A percentile compares a stretch with the other conserved stretches of the same genome.
Evolutionary conservation across 2,329 filamentous ascomycete genomes (phyloP).

Genomic region (Hypoxylon sp.): DNA sequence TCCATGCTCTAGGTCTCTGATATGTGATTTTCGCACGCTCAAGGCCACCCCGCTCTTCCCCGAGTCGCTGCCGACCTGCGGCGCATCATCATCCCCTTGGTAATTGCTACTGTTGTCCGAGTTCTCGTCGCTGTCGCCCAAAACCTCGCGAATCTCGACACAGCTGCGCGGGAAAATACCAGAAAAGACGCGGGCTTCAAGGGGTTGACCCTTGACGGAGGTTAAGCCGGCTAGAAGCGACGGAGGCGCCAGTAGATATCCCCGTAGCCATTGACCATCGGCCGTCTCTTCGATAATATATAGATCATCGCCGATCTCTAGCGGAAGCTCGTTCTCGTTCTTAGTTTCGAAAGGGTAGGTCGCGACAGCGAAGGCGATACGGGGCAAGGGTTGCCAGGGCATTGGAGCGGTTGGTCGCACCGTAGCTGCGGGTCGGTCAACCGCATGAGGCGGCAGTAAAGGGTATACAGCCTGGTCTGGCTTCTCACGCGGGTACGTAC

Average conservation of each 20-base stretch:
- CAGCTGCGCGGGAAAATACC: slow-evolving; percentile 96
- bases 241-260: slow-evolving; percentile 94
- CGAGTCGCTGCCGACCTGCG: slow-evolving; percentile 61
- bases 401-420: slow-evolving; percentile 65
- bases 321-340: slow-evolving; percentile 88
- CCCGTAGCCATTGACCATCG: slow-evolving; percentile 91
- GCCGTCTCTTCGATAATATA: slow-evolving; percentile 99
- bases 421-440: slow-evolving; percentile 51
- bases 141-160: slow-evolving; percentile 92
- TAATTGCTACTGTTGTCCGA: slow-evolving; percentile 57
- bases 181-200: slow-evolving; percentile 97
- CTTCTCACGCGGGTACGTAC: slow-evolving; percentile 38
- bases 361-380: slow-evolving; percentile 97
- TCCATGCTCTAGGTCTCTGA: slow-evolving; percentile 45
- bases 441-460: slow-evolving; percentile 50
- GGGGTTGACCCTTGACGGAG: slow-evolving; percentile 88
- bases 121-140: slow-evolving; percentile 77
- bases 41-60: slow-evolving; percentile 66
- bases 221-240: slow-evolving; percentile 93
- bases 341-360: slow-evolving; percentile 92
- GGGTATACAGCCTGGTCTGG: slow-evolving; percentile 20
- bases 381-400: slow-evolving; percentile 97
- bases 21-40: slow-evolving; percentile 54
- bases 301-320: slow-evolving; percentile 97
- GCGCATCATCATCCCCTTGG: slow-evolving; percentile 51